Conservation (phyloP, 371 early-diverging fungal species). For the Mucor indicus region DNA sequence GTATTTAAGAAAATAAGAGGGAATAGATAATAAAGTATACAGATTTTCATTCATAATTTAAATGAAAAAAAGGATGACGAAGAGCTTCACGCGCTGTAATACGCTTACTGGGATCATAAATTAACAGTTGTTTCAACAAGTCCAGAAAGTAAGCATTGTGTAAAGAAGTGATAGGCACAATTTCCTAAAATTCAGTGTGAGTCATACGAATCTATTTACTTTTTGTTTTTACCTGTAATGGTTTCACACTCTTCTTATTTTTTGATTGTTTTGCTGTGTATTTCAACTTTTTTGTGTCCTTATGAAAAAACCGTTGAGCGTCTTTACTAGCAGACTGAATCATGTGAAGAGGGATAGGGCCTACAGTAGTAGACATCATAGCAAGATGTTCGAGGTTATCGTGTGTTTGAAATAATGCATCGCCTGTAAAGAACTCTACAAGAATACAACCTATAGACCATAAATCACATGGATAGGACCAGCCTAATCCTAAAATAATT, state of each 20-base stretch:
- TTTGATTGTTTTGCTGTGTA: slow-evolving; percentile 64
- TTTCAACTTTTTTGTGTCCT: slow-evolving; percentile 40
- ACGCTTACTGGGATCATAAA: slow-evolving; percentile 82
- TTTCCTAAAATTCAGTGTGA: slow-evolving; percentile 15
- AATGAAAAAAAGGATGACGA: slow-evolving; percentile 79
- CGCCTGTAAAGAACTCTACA: slow-evolving; percentile 90
- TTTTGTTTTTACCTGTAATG: slow-evolving; percentile 26
- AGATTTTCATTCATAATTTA: too few relatives aligned
- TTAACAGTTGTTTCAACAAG: slow-evolving; percentile 73
- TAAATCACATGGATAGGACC: slow-evolving; percentile 95
- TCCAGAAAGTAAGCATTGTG: slow-evolving; percentile 48
- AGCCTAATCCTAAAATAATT: slow-evolving; percentile 86
- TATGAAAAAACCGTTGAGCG: slow-evolving; percentile 56
- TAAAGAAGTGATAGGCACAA: slow-evolving; percentile 24
- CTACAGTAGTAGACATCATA: slow-evolving; percentile 68
- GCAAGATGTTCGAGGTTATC: slow-evolving; percentile 76
- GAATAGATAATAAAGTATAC: too few relatives aligned
- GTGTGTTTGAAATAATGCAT: slow-evolving; percentile 91
- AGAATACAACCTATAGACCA: slow-evolving; percentile 97
- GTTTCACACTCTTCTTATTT: slow-evolving; percentile 64
- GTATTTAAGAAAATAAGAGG: too few relatives aligned
- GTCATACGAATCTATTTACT: neutral
- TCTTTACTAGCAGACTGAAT: slow-evolving; percentile 30
- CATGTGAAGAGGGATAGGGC: slow-evolving; percentile 19
- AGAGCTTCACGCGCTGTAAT: slow-evolving; percentile 85